Evolutionary conservation across 306 rosid genomes (phyloP).

Genomic region (Alnus rubra): DNA sequence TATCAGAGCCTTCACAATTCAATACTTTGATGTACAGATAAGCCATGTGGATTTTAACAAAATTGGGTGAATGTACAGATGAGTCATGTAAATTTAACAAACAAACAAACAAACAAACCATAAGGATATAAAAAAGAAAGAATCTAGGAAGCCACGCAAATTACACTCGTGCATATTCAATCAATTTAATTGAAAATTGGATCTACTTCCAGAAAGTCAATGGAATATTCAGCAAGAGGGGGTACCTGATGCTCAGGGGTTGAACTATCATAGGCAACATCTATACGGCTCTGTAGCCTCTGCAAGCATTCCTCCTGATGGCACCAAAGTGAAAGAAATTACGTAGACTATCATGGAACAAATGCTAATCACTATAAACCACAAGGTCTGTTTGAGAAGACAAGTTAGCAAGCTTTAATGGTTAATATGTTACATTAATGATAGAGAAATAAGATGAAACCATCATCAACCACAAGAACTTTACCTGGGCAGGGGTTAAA

Average conservation of each 20-base stretch:
- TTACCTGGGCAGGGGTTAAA: conserved; percentile 79
- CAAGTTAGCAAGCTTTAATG: not conserved
- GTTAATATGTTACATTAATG: not conserved
- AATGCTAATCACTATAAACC: conserved; percentile 3
- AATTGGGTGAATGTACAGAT: not conserved
- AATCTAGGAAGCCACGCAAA: not conserved
- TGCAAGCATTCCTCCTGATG: conserved; percentile 89
- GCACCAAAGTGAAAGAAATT: conserved; percentile 24
- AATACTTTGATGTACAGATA: not conserved
- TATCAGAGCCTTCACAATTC: conserved; percentile 22
- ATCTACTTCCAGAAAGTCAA: conserved; percentile 15
- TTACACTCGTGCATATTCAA: not conserved
- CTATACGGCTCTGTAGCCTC: conserved; percentile 85
- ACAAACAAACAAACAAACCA: not conserved
- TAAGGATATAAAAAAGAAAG: not conserved
- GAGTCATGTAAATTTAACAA: not conserved
- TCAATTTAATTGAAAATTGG: conserved; percentile 13
- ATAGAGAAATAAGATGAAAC: not conserved
- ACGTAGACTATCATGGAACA: conserved; percentile 8
- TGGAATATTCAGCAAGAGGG: conserved; percentile 17
- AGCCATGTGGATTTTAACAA: conserved; percentile 3
- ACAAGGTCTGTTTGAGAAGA: not conserved
- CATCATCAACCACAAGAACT: conserved; percentile 11
- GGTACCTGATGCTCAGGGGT: conserved; percentile 84
- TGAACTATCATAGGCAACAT: conserved; percentile 76